Conservation (phyloP, 306 rosid species). For the Benincasa hispida region DNA sequence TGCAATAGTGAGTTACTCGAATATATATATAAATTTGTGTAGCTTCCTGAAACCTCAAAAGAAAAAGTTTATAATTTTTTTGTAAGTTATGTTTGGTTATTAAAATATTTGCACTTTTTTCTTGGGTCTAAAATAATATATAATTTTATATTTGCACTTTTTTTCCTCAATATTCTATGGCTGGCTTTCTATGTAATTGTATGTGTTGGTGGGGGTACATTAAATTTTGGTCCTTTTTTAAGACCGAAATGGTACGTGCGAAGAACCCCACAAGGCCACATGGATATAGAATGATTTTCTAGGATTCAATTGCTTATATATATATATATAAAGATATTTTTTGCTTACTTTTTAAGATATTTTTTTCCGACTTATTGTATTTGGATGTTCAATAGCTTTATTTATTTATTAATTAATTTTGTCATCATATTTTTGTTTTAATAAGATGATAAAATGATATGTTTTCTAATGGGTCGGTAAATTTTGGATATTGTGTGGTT, state of each 20-base stretch:
- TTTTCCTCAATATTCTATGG: background rate
- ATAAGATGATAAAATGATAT: background rate
- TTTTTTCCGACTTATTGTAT: background rate
- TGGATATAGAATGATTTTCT: background rate
- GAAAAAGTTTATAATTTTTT: too few species aligned
- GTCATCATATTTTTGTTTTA: background rate
- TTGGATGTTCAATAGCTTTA: background rate
- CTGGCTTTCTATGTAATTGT: background rate
- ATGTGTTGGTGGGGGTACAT: constrained; percentile 5
- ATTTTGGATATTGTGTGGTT: background rate
- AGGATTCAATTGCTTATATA: background rate
- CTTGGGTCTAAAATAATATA: too few species aligned
- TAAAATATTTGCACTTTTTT: constrained; percentile 17
- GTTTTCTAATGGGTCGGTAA: background rate
- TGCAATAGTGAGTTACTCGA: constrained; percentile 16
- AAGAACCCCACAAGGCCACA: constrained; percentile 4
- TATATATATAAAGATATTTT: background rate
- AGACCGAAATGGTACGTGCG: constrained; percentile 3
- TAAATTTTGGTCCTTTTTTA: background rate
- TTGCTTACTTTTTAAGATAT: background rate
- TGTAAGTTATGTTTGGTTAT: background rate
- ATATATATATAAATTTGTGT: background rate
- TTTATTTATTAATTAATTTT: background rate
- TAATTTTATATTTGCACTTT: too few species aligned
- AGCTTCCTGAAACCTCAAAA: constrained; percentile 18